Evolutionary conservation across 1,284 basidiomycete genomes (phyloP).

Genomic region (Anthracocystis panici-leucophaei): DNA sequence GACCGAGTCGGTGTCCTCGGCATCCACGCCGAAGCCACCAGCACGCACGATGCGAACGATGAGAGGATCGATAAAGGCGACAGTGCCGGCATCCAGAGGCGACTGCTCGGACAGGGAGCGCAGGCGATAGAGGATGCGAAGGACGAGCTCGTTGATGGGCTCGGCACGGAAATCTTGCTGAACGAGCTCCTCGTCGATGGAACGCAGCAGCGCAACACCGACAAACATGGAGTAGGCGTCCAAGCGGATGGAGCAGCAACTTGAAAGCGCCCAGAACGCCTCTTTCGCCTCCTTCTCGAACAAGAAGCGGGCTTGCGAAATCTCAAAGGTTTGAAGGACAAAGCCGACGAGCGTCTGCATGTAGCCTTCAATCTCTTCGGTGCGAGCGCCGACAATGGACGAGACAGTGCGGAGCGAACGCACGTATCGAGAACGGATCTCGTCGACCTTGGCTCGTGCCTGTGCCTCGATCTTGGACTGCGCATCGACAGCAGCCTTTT

Average conservation of each 20-base stretch:
- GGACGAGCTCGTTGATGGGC: slow-evolving; percentile 75
- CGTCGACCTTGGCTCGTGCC: slow-evolving; percentile 55
- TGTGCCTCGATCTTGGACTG: slow-evolving; percentile 61
- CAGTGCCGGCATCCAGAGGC: slow-evolving; percentile 86
- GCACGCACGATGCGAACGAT: slow-evolving; percentile 78
- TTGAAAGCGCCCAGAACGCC: slow-evolving; percentile 53
- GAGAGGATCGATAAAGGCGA: slow-evolving; percentile 84
- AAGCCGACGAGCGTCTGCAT: slow-evolving; percentile 52
- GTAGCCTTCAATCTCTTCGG: slow-evolving; percentile 53
- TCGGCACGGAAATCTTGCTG: slow-evolving; percentile 58
- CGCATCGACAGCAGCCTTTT: slow-evolving; percentile 61
- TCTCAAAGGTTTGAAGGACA: slow-evolving; percentile 33
- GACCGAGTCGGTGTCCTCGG: slow-evolving; percentile 77
- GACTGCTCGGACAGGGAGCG: slow-evolving; percentile 84
- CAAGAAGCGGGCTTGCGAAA: slow-evolving; percentile 49
- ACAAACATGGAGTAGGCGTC: slow-evolving; percentile 56
- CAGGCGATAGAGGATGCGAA: slow-evolving; percentile 88
- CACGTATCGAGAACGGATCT: slow-evolving; percentile 38
- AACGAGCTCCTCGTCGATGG: slow-evolving; percentile 57
- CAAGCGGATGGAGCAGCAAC: slow-evolving; percentile 55
- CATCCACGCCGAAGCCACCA: slow-evolving; percentile 77
- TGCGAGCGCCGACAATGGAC: slow-evolving; percentile 51
- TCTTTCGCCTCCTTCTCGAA: slow-evolving; percentile 40
- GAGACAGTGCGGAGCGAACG: slow-evolving; percentile 52
- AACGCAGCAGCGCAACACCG: slow-evolving; percentile 56